phyloP scores from a whole-genome alignment of 768 basidiomycete genomes.

The Leucocoprinus leucothites region DNA sequence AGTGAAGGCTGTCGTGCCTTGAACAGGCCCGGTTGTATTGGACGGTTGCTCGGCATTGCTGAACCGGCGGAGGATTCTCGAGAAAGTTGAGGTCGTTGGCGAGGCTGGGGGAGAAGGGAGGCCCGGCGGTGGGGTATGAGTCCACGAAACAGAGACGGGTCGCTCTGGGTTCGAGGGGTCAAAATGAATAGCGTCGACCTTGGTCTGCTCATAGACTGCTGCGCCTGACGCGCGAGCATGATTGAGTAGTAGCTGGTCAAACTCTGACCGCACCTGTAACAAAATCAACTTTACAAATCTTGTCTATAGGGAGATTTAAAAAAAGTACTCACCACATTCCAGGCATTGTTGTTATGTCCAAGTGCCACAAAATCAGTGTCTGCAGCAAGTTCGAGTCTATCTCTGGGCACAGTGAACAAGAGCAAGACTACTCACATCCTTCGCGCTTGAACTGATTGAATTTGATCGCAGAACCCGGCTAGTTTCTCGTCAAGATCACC shows the following conservation, averaged over 20 bases:
- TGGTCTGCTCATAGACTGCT: slow-evolving; percentile 51
- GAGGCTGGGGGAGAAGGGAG: slow-evolving; percentile 41
- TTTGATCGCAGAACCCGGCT: slow-evolving; percentile 64
- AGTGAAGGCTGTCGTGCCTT: slow-evolving; percentile 57
- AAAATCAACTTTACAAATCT: not conserved
- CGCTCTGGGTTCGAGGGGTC: slow-evolving; percentile 32
- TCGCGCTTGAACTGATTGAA: slow-evolving; percentile 64
- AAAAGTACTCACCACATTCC: slow-evolving; percentile 58
- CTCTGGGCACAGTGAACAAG: slow-evolving; percentile 1
- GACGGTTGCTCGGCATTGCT: slow-evolving; percentile 9
- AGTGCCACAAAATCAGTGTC: slow-evolving; percentile 61
- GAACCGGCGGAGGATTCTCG: slow-evolving; percentile 16
- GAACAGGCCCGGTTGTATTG: slow-evolving; percentile 19
- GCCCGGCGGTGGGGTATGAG: slow-evolving; percentile 38
- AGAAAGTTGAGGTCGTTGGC: slow-evolving; percentile 28
- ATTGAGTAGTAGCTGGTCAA: slow-evolving; percentile 55
- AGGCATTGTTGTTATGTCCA: slow-evolving; percentile 51
- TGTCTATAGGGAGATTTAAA: not conserved
- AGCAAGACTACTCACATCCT: slow-evolving; percentile 43
- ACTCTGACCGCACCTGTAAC: slow-evolving; percentile 53
- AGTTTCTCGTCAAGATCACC: not conserved
- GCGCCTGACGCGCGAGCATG: slow-evolving; percentile 53
- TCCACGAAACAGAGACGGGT: slow-evolving; percentile 56
- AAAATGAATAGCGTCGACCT: slow-evolving; percentile 47
- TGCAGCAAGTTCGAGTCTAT: slow-evolving; percentile 19